Conservation (phyloP, 306 rosid species). For the Quercus glauca region DNA sequence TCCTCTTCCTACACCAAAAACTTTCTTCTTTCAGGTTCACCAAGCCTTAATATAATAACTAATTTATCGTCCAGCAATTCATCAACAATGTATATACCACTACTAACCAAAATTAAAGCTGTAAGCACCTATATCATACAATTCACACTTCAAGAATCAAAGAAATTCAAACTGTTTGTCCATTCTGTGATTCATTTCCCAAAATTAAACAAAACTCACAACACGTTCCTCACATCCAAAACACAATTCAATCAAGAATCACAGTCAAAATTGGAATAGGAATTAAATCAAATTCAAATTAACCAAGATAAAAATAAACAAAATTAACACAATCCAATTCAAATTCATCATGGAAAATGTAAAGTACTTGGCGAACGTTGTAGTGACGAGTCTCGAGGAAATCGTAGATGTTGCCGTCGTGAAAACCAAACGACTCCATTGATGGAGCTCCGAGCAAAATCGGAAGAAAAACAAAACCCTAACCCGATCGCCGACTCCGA, state of each 20-base stretch:
- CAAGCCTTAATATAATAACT: not conserved
- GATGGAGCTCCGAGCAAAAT: constrained; percentile 19
- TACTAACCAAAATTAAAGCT: not conserved
- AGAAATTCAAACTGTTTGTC: not conserved
- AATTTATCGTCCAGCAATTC: not conserved
- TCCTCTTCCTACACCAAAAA: not conserved
- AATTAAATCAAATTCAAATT: constrained; percentile 1
- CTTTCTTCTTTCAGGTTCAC: not conserved
- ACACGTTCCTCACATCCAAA: not conserved
- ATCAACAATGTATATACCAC: not conserved
- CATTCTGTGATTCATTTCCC: not conserved
- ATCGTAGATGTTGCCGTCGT: constrained; percentile 67
- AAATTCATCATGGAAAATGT: not conserved
- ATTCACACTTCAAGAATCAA: not conserved
- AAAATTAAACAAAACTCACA: not conserved
- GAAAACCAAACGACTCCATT: constrained; percentile 70
- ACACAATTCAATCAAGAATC: not conserved
- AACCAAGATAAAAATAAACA: not conserved
- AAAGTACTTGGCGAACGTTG: constrained; percentile 53
- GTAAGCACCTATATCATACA: not conserved
- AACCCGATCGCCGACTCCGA: constrained; percentile 22
- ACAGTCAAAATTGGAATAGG: not conserved
- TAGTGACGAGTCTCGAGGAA: constrained; percentile 50
- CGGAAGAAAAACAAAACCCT: constrained; percentile 8
- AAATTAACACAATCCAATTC: not conserved